These are phyloP conservation scores for Meyerozyma smithsonii DNA, from an alignment of 1,139 yeast species.

Conservation along the genomic window DNA sequence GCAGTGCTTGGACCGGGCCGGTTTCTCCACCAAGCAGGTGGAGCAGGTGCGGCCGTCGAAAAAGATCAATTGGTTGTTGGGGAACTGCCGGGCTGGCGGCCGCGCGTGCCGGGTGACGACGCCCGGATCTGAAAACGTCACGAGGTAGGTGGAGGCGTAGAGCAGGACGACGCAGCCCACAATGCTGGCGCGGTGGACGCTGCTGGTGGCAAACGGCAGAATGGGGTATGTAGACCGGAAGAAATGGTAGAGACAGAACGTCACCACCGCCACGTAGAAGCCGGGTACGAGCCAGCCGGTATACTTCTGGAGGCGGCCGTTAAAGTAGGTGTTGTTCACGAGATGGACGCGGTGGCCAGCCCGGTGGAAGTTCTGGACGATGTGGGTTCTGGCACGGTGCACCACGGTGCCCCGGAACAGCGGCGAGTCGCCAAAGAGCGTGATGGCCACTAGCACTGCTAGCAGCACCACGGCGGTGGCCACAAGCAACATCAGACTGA, in stretches of 20 bases:
- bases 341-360: slow-evolving; percentile 3
- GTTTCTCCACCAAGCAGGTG: slow-evolving; percentile 68
- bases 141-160: slow-evolving; percentile 27
- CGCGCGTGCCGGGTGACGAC: slow-evolving; percentile 14
- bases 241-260: slow-evolving; percentile 45
- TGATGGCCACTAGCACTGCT: slow-evolving; percentile 10
- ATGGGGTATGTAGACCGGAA: slow-evolving; percentile 33
- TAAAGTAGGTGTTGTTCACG: slow-evolving; percentile 8
- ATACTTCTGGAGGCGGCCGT: slow-evolving; percentile 15
- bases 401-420: slow-evolving; percentile 34
- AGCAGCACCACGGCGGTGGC: neutral
- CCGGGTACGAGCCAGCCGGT: slow-evolving; percentile 45
- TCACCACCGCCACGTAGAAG: slow-evolving; percentile 41
- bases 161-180: slow-evolving; percentile 31
- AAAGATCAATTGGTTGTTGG: slow-evolving; percentile 56
- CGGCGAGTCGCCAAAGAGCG: slow-evolving; percentile 55
- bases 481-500: neutral
- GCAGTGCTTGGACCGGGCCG: slow-evolving; percentile 91
- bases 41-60: slow-evolving; percentile 35
- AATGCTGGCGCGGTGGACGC: slow-evolving; percentile 18
- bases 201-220: slow-evolving; percentile 14
- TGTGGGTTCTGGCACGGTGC: slow-evolving; percentile 15
- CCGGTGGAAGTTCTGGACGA: neutral
- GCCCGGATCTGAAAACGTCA: slow-evolving; percentile 59
- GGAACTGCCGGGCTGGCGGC: slow-evolving; percentile 17